A percentile compares a stretch with the other conserved stretches of the same genome.
Evolutionary conservation across 306 rosid genomes (phyloP).

Genomic region (Citrullus mucosospermus): DNA sequence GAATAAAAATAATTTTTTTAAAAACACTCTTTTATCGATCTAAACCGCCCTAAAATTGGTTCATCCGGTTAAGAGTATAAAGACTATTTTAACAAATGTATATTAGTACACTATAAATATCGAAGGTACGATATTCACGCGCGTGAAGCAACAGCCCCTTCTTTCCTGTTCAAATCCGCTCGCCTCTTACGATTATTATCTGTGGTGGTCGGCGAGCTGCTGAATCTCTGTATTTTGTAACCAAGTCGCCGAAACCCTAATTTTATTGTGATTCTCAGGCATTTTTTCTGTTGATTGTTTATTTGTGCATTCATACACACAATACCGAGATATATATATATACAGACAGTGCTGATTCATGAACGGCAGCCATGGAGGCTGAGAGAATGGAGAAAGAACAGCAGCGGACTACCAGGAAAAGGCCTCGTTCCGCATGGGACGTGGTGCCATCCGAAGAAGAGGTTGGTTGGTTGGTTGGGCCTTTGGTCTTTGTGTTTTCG

Average conservation of each 20-base stretch:
- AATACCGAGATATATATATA: not conserved
- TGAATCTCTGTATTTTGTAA: not conserved
- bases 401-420: slow-evolving; percentile 41
- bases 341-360: slow-evolving; percentile 1
- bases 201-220: not conserved
- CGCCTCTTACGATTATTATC: not conserved
- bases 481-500: slow-evolving; percentile 9
- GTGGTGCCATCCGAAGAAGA: slow-evolving; percentile 42
- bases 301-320: not conserved
- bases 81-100: no score
- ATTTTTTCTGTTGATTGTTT: slow-evolving; percentile 19
- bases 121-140: not conserved
- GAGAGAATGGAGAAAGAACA: slow-evolving; percentile 44
- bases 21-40: no score
- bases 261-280: not conserved
- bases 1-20: no score
- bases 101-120: not conserved
- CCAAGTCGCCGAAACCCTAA: slow-evolving; percentile 9
- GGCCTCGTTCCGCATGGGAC: slow-evolving; percentile 84
- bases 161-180: not conserved
- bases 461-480: slow-evolving; percentile 40
- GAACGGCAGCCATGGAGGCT: slow-evolving; percentile 26
- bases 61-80: no score
- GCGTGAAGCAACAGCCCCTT: not conserved
- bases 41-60: no score